Base-by-base conservation (phyloP, 1,139 yeast species). In the Debaryomyces sp. region DNA sequence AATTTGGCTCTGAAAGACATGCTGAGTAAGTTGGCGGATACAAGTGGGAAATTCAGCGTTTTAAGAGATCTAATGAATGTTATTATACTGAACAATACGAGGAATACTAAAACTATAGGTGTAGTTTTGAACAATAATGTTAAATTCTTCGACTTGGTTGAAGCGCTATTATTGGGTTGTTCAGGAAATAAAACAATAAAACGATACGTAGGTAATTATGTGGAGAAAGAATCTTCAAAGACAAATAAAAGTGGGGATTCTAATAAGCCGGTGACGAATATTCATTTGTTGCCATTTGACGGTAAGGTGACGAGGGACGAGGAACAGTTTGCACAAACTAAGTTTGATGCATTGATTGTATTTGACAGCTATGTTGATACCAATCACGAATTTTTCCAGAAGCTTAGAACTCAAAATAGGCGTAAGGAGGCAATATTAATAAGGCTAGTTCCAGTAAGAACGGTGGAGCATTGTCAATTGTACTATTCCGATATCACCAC, bases 31-130 rank as follows among this genome's bases (percentile, higher is more conserved):
- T 67, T 92, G 46, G 87, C 87, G 10, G 92, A 87, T 45, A 85
- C 95, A 4, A 86, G 96, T 62, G 97, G 97, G 24, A 92, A 91
- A 63, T 91, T 91, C 67, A 77, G 77, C 50, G 89, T 86, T 1
- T 68, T 90, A 51, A 78, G 77, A 48, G 88, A 87, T 62, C 64
- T 86, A 48, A 61, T 85, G 38, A 73, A 73, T 48, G 80, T 81
- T 6, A 62, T 74, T 7, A 61, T 70, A 13, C 61, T 46, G 51
- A 56, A 54, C 40, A 46, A 75, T 77, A 27, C 79, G 80, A 26
- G 71, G 2, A 75, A 77, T 51, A 55, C 59, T n/a, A 71, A 68
- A 52, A 63, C 67, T 44, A 60, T 76, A 12, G 80, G 68, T 0
- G 54, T 77, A 1, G 68, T 75, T 5, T 66, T 73, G 71, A 67